phyloP scores from a whole-genome alignment of 2,329 filamentous ascomycete genomes.

The Samsoniella hepiali region DNA sequence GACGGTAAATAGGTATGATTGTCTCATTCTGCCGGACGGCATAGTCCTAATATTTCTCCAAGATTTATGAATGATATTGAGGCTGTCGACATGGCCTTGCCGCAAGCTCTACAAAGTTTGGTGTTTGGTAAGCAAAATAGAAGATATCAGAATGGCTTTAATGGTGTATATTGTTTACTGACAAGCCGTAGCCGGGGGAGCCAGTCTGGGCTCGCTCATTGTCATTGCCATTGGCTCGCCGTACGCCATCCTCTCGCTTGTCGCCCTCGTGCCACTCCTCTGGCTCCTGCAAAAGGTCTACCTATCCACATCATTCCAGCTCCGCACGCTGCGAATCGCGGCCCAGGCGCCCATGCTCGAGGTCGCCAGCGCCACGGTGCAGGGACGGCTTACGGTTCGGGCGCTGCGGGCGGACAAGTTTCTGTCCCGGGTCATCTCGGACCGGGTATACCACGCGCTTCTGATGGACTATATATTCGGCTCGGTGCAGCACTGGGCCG shows the following conservation, averaged over 20 bases:
- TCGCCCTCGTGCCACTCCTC: background rate
- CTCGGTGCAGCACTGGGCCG: background rate
- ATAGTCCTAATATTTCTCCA: background rate
- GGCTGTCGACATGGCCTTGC: background rate
- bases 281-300: background rate
- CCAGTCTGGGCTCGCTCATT: background rate
- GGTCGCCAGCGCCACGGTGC: background rate
- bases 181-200: background rate
- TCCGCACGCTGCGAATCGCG: background rate
- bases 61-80: constrained; percentile 6
- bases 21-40: background rate
- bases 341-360: background rate
- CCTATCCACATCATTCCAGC: background rate
- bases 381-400: background rate
- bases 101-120: constrained; percentile 4
- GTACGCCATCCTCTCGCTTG: background rate
- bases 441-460: background rate
- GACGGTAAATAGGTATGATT: background rate
- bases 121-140: background rate
- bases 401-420: background rate
- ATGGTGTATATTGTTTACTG: background rate
- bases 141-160: background rate
- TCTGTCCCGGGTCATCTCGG: background rate
- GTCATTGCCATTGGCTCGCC: constrained; percentile 8
- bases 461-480: background rate